Evolutionary conservation across 2,329 filamentous ascomycete genomes (phyloP).

Genomic region (Hymenoscyphus scutula): DNA sequence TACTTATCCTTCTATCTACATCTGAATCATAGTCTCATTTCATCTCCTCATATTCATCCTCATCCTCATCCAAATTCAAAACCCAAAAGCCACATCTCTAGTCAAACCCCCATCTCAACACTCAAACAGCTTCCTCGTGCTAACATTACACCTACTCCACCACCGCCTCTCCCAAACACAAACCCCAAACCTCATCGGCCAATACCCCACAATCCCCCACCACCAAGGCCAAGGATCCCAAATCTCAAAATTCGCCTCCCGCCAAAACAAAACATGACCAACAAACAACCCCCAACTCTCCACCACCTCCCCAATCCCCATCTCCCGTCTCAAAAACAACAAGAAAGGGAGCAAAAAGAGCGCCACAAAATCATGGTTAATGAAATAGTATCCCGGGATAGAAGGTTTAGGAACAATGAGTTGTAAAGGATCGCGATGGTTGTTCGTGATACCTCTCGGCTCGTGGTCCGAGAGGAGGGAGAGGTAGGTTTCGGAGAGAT

Average conservation of each 20-base stretch:
- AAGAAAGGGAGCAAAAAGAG: conserved; percentile 49
- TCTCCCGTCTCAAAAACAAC: conserved; percentile 29
- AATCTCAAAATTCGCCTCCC: conserved; percentile 51
- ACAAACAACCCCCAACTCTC: conserved; percentile 34
- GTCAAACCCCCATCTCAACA: conserved; percentile 17
- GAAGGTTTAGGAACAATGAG: conserved; percentile 29
- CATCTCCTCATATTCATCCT: no score
- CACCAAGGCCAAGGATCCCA: conserved; percentile 58
- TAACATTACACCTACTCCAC: conserved; percentile 68
- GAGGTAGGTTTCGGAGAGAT: conserved; percentile 51
- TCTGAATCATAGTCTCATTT: no score
- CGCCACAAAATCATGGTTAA: conserved; percentile 62
- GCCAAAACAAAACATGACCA: conserved; percentile 48
- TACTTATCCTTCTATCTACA: no score
- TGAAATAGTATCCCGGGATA: conserved; percentile 56
- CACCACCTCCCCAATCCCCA: conserved; percentile 25
- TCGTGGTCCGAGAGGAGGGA: conserved; percentile 40
- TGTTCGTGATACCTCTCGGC: conserved; percentile 13
- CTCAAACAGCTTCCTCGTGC: conserved; percentile 59
- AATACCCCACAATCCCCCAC: conserved; percentile 56
- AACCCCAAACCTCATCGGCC: conserved; percentile 50
- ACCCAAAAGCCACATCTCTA: not conserved
- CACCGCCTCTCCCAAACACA: conserved; percentile 44
- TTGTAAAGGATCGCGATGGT: conserved; percentile 13
- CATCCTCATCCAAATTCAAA: not conserved